These are phyloP conservation scores for Crithidia expoeki DNA, from an alignment of 208 protist genomes.

Conservation along the genomic window DNA sequence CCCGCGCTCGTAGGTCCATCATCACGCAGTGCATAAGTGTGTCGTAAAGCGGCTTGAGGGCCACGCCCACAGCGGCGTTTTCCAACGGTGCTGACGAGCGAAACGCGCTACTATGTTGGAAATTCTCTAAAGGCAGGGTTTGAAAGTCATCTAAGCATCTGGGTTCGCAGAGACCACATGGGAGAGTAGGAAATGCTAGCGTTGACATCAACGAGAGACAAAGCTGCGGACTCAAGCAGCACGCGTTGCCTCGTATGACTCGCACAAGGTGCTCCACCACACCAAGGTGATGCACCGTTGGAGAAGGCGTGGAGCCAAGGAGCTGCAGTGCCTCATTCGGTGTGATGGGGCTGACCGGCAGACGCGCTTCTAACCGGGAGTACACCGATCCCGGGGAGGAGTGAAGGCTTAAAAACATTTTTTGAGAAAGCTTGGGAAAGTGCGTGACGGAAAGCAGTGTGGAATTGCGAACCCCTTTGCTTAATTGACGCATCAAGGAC, in stretches of 20 bases:
- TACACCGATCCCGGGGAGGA: not conserved
- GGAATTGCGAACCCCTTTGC: no score
- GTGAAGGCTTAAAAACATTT: not conserved
- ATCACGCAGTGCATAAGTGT: constrained; percentile 13
- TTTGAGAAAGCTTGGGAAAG: not conserved
- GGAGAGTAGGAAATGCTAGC: constrained; percentile 8
- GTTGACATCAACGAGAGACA: constrained; percentile 20
- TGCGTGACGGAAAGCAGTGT: no score
- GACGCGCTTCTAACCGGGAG: constrained; percentile 29
- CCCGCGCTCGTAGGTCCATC: constrained; percentile 6
- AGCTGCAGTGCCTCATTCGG: constrained; percentile 36
- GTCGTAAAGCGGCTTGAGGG: constrained; percentile 13
- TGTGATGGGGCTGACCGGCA: constrained; percentile 33
- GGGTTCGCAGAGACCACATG: not conserved
- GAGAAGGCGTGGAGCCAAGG: not conserved
- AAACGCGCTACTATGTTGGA: not conserved
- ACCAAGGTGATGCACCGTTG: constrained; percentile 16
- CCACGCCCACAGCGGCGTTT: constrained; percentile 9
- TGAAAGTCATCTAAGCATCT: not conserved
- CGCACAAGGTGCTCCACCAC: constrained; percentile 29
- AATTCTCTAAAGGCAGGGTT: not conserved
- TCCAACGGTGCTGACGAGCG: not conserved
- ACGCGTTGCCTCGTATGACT: constrained; percentile 24
- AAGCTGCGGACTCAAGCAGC: constrained; percentile 13
- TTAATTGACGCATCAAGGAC: no score